Conservation (phyloP, 345 rosid species). For the Eucalyptus caleyi region DNA sequence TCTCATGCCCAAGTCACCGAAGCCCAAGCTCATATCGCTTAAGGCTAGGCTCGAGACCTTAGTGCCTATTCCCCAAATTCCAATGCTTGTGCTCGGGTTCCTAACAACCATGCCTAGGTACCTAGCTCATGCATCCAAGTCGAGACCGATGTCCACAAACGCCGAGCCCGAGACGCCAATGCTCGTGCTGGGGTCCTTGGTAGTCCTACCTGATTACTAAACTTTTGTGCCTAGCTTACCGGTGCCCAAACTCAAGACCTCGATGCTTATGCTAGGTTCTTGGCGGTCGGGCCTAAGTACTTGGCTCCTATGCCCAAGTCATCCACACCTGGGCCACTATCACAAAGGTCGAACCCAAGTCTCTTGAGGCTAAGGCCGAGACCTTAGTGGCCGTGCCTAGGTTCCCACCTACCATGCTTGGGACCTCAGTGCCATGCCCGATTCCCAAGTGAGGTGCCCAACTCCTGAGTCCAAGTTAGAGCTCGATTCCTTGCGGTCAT, state of each 20-base stretch:
- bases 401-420: too few relatives aligned
- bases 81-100: rapidly evolving
- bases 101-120: not conserved
- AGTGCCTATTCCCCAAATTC: not conserved
- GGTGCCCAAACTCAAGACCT: not conserved
- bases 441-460: too few relatives aligned
- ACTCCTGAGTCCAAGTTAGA: not conserved
- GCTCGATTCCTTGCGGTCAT: not conserved
- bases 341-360: not conserved
- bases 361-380: not conserved
- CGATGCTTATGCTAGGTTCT: not conserved
- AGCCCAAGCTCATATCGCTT: rapidly evolving
- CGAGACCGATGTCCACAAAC: rapidly evolving
- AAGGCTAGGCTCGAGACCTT: not conserved
- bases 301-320: not conserved
- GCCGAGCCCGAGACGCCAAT: not conserved
- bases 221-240: not conserved
- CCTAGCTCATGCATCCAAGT: not conserved
- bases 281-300: rapidly evolving
- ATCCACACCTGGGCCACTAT: not conserved
- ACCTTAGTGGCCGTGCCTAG: not conserved
- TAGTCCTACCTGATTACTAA: rapidly evolving
- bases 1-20: not conserved
- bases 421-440: too few relatives aligned
- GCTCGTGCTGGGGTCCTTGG: not conserved